Evolutionary conservation across 2,329 filamentous ascomycete genomes (phyloP), one percentile per base, ranked within the genome.

Genomic region (Sporothrix protearum): DNA sequence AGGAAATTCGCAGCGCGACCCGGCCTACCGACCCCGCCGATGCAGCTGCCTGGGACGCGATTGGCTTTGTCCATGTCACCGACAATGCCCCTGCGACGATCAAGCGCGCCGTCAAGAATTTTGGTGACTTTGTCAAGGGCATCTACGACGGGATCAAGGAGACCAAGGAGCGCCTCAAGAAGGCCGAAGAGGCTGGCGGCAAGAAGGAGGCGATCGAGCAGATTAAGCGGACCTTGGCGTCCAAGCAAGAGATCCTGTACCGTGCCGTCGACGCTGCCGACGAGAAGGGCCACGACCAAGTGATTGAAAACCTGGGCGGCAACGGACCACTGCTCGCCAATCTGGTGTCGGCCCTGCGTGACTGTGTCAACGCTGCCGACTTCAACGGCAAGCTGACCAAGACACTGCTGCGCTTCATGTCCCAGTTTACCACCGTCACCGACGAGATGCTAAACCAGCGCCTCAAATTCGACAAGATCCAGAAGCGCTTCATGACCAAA

Each of bases 391-490:
- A 84, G 73, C 78, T 87, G 16, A 83, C 86, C n/a, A 86, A 86
- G 74, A 83, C 85, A 22, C 79, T 87, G n/a, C 81, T 89, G 22
- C 81, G 86, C 68, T 83, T 92, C 42, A 85, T 93, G 78, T 85
- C 88, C 5, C 81, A 85, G 71, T 88, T 89, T 72, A 88, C 86
- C 47, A 90, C 89, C 72, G 84, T 86, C 49, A 90, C 89, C 72
- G 85, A 85, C 74, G 88, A 86, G 73, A 83, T 84, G 59, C 78
- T 88, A 47, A 81, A 89, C 55, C 86, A 89, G 74, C 89, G 86
- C 73, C 86, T 88, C 53, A 91, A 91, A 76, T 86, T 93, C 71
- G 85, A 88, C 71, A 88, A 86, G 70, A 86, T 92, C 19, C 84
- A 89, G 53, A 87, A 87, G 73, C 85, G 87, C 9, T 87, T 91